Conservation (phyloP, 2,329 filamentous ascomycete genomes). For the Colletotrichum liaoningense region DNA sequence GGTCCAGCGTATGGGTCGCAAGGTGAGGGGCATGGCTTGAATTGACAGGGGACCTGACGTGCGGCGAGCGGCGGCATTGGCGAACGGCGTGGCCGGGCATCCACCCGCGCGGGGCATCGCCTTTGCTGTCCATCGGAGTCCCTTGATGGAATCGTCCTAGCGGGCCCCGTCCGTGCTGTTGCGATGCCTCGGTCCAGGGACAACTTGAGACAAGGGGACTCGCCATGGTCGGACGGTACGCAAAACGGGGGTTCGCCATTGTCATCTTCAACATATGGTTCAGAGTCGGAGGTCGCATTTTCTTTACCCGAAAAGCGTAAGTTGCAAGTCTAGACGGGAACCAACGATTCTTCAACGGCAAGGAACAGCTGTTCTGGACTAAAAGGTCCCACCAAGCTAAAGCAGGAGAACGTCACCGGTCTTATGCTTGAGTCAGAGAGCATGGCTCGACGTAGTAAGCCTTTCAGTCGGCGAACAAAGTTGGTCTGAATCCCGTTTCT, state of each 20-base stretch:
- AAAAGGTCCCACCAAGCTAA: not conserved
- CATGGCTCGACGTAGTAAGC: not conserved
- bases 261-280: not conserved
- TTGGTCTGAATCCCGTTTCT: not conserved
- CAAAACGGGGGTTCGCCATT: not conserved
- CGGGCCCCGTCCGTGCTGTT: conserved; percentile 6
- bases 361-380: not conserved
- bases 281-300: not conserved
- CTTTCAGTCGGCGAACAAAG: not conserved
- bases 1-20: not conserved
- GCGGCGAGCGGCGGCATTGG: conserved; percentile 16
- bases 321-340: not conserved
- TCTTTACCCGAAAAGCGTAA: not conserved
- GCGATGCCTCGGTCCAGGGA: conserved; percentile 28
- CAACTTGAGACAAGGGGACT: not conserved
- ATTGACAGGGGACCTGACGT: conserved; percentile 11
- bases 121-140: conserved; percentile 20
- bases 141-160: conserved; percentile 30
- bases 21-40: conserved; percentile 10
- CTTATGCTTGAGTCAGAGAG: not conserved
- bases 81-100: conserved; percentile 17
- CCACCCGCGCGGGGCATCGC: conserved; percentile 30
- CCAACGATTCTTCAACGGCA: not conserved
- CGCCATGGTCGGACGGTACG: not conserved
- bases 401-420: not conserved